Base-by-base conservation (phyloP, 2,329 filamentous ascomycete genomes). In the Aureobasidium lini region DNA sequence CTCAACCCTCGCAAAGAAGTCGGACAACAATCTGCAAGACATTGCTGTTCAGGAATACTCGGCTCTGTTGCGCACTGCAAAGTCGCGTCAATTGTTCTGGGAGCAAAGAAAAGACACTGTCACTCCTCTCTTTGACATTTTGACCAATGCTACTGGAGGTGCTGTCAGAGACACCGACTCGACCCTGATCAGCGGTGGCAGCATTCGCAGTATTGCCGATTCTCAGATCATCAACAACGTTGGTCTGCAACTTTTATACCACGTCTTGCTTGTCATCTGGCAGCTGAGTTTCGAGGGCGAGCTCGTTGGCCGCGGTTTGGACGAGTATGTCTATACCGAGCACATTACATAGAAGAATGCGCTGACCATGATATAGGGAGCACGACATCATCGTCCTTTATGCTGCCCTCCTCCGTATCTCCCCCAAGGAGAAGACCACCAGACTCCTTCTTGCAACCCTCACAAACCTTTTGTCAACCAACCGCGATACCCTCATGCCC, bases 361-460 rank as follows among this genome's bases (percentile, higher is more conserved):
- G 58, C 61, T 63, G 57, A 65, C 62, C 16, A 65, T 61, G 1
- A 2, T 47, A 39, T 64, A 95, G 92, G 66, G 92, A 96, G 74
- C 90, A 96, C 75, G 92, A 97, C 69, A 87, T 97, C 65, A 82
- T 97, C 63, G 82, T 91, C 48, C 83, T 97, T 46, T 96, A 96
- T 73, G 91, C 89, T n/a, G 89, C 95, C 65, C 85, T 99, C 39
- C 81, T 99, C 59, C 88, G 91, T 58, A 80, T 96, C 43, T 97
- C 94, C 2, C 92, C 93, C 46, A 99, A 99, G 74, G 94, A 97
- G 73, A 99, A 99, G 80, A 97, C 93, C 1, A 97, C 93, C 0
- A 86, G 94, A 32, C 82, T 99, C 57, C 84, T 96, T 47, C 81
- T 97, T 46, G 91, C 91, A 9, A 96, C 93, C 7, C 82, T 99